Percentiles rank a stretch among this genome's conserved stretches.
Evolutionary conservation across 177 flowering plant genomes (phyloP).

Genomic region (Vitis hybrid): DNA sequence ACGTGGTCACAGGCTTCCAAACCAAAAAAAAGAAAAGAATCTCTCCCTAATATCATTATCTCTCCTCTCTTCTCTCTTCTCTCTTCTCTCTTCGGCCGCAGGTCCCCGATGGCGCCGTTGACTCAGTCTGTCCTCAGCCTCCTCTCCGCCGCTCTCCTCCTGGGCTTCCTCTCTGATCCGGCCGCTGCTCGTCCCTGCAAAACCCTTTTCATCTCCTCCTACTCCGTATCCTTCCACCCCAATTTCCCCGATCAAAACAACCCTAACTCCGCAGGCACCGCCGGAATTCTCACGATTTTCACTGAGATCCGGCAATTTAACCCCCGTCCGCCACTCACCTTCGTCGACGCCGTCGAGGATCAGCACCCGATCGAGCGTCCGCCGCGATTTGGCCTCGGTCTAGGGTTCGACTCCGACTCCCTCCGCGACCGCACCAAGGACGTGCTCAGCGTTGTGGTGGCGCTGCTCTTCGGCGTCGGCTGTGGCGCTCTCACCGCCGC

Average conservation of each 20-base stretch:
- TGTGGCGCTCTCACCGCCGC: conserved; percentile 80
- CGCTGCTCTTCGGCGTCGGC: conserved; percentile 77
- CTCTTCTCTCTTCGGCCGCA: not conserved
- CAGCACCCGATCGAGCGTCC: no score
- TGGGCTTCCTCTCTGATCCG: conserved; percentile 8
- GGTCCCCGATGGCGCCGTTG: not conserved
- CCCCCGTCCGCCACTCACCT: no score
- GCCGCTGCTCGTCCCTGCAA: conserved; percentile 25
- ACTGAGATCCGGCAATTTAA: conserved; percentile 14
- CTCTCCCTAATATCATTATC: not conserved
- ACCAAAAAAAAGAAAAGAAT: no score
- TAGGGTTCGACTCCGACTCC: conserved; percentile 29
- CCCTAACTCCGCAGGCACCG: conserved; percentile 16
- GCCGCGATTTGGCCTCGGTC: no score
- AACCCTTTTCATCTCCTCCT: conserved; percentile 21
- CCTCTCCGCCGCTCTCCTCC: not conserved
- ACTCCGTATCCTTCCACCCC: conserved; percentile 15
- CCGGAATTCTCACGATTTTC: conserved; percentile 19
- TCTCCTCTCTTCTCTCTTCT: not conserved
- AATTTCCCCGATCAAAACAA: not conserved
- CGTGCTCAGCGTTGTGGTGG: conserved; percentile 71
- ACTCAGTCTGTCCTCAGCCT: conserved; percentile 5
- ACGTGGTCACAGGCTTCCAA: no score
- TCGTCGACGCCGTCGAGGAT: no score
- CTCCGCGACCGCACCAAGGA: conserved; percentile 69